Conservation (phyloP, 257 asterid genomes). For the Capsicum rhomboideum region DNA sequence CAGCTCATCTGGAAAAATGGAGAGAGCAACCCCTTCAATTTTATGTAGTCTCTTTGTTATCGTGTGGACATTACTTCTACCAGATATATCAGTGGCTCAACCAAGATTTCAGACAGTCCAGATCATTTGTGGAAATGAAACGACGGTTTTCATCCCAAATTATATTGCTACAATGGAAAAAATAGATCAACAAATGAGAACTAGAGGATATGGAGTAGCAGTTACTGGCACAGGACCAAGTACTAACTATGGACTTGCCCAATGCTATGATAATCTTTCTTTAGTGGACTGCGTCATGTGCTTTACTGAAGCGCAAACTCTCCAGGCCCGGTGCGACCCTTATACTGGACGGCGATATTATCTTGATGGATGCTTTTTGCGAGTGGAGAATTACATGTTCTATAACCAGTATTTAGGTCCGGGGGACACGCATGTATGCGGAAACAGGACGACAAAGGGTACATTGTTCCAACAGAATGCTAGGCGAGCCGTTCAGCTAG, state of each 20-base stretch:
- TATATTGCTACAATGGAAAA: background rate
- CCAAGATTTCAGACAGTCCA: slow-evolving; percentile 10
- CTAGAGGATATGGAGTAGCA: slow-evolving; percentile 5
- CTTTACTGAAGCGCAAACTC: slow-evolving; percentile 12
- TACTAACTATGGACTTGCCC: slow-evolving; percentile 3
- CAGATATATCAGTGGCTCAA: background rate
- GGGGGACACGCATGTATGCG: slow-evolving; percentile 33
- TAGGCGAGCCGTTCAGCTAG: slow-evolving; percentile 29
- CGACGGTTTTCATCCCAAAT: background rate
- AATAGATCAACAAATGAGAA: background rate
- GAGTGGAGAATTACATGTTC: slow-evolving; percentile 6
- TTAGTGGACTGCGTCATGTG: slow-evolving; percentile 10
- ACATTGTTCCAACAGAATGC: slow-evolving; percentile 22
- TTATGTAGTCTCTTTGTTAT: background rate
- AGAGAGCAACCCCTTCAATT: background rate
- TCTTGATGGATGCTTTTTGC: slow-evolving; percentile 22
- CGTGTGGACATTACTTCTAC: background rate
- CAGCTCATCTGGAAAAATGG: background rate
- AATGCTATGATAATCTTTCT: slow-evolving; percentile 25
- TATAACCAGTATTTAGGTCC: slow-evolving; percentile 27
- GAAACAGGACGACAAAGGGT: slow-evolving; percentile 33
- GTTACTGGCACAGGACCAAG: slow-evolving; percentile 4
- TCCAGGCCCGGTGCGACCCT: slow-evolving; percentile 5
- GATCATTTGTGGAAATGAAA: slow-evolving; percentile 4
- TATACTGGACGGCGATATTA: background rate